These are phyloP conservation scores for Pyrus bretschneideri DNA, from an alignment of 306 rosid genomes.

Conservation along the genomic window DNA sequence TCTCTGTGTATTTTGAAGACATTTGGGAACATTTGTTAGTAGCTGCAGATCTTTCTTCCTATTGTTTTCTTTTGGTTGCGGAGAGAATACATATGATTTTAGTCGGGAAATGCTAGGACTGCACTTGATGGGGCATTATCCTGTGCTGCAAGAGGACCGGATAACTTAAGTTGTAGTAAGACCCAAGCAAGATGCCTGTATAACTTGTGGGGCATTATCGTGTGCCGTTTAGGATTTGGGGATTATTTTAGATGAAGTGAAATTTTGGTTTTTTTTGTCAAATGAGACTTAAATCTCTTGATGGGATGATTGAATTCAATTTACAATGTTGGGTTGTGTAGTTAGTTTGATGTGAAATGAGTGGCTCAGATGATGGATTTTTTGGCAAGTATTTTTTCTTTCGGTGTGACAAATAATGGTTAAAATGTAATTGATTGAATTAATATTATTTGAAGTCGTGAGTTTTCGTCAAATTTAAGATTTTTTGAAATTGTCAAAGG, in stretches of 20 bases:
- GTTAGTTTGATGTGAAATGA: background rate
- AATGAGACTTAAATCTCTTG: background rate
- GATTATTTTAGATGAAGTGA: background rate
- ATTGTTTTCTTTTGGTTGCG: background rate
- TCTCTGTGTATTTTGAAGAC: background rate
- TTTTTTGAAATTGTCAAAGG: background rate
- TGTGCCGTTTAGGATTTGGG: background rate
- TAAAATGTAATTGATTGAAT: background rate
- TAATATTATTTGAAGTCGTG: no score
- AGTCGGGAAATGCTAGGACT: background rate
- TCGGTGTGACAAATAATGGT: background rate
- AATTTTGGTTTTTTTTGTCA: background rate
- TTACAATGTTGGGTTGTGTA: background rate
- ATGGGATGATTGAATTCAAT: background rate
- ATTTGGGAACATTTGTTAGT: background rate
- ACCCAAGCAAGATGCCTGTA: no score
- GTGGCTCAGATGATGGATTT: background rate
- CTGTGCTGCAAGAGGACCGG: background rate
- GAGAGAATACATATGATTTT: background rate
- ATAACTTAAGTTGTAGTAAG: background rate
- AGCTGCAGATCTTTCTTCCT: background rate
- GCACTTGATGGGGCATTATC: background rate
- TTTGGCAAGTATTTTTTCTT: background rate
- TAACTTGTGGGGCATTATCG: no score
- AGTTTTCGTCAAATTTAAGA: background rate